Conservation (phyloP, 768 basidiomycete species). For the Lentinula boryana region DNA sequence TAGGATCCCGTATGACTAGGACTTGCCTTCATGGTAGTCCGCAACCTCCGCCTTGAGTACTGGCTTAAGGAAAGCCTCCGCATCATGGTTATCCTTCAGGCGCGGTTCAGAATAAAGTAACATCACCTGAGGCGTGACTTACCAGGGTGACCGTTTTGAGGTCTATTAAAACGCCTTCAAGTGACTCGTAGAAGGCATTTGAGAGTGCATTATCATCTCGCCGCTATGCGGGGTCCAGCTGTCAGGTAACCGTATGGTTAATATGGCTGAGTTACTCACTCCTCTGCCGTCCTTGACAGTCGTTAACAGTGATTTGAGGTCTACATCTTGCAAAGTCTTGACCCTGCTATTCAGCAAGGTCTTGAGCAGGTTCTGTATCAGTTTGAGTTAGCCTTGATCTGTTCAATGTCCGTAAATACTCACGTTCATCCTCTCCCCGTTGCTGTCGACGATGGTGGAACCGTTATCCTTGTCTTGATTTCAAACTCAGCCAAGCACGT, state of each 20-base stretch:
- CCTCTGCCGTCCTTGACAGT: slow-evolving; percentile 78
- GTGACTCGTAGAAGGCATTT: slow-evolving; percentile 90
- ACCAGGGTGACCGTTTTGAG: slow-evolving; percentile 73
- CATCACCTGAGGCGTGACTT: slow-evolving; percentile 18
- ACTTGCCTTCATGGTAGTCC: slow-evolving; percentile 87
- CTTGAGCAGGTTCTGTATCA: slow-evolving; percentile 75
- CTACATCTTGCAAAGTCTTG: slow-evolving; percentile 54
- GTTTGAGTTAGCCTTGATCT: slow-evolving; percentile 10
- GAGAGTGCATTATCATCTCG: slow-evolving; percentile 62
- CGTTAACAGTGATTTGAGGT: slow-evolving; percentile 76
- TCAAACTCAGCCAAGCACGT: slow-evolving; percentile 5
- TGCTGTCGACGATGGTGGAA: slow-evolving; percentile 11
- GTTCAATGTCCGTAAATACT: slow-evolving; percentile 14
- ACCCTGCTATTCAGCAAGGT: slow-evolving; percentile 77
- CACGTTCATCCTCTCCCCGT: slow-evolving; percentile 31
- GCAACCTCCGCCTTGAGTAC: slow-evolving; percentile 87
- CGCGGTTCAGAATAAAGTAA: background rate
- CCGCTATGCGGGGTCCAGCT: slow-evolving; percentile 5
- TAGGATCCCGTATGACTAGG: background rate
- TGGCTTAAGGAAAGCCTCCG: slow-evolving; percentile 90
- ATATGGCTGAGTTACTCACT: slow-evolving; percentile 44
- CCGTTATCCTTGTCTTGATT: slow-evolving; percentile 1
- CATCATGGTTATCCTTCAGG: slow-evolving; percentile 75
- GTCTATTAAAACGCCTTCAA: slow-evolving; percentile 85
- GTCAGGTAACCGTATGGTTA: slow-evolving; percentile 11